Evolutionary conservation across 345 rosid species (phyloP), one percentile per base, ranked within the genome.

Genomic region (Salix brachista): DNA sequence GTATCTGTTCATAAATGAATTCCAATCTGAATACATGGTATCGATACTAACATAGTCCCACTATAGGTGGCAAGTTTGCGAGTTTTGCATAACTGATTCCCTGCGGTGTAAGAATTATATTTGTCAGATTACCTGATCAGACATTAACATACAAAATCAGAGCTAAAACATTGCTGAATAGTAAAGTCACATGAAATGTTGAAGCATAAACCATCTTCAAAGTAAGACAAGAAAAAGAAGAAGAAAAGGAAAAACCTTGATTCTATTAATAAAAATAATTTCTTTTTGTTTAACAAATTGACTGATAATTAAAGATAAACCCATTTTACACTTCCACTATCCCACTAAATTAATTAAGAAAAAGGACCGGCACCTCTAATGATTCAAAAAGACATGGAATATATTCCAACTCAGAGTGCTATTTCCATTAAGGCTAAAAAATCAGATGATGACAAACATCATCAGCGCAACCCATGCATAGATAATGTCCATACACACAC

Each of bases 41-140:
- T 46, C 69, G 70, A 69, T 83, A 85, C 98, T 89, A 1, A 96
- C 99, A 96, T 71, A 96, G 88, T 26, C 99, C 99, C 81, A 94
- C 73, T 2, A 94, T 92, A 2, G 99, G 98, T 46, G 98, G 97
- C 83, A 94, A 85, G 81, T 92, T 91, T 74, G 99, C 99, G 72
- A 96, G 98, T 87, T 96, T 94, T 75, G 99, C 99, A 76, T 96
- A 96, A 73, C 99, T 96, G 75, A 96, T 96, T 69, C 99, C 99
- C 99, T 96, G 92, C 82, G 85, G 30, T 25, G 32, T 19, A 83
- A 50, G 75, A 77, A 77, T 17, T 72, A 41, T 21, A 32, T 76
- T 64, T 60, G 80, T 39, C 72, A 25, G 75, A 28, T 48, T 17
- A 7, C 19, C 5, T 32, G 13, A 32, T 2, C 14, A 17, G 3